These are phyloP conservation scores for Sclerotinia sclerotiorum DNA, from an alignment of 2,329 filamentous ascomycete genomes.

Conservation along the genomic window DNA sequence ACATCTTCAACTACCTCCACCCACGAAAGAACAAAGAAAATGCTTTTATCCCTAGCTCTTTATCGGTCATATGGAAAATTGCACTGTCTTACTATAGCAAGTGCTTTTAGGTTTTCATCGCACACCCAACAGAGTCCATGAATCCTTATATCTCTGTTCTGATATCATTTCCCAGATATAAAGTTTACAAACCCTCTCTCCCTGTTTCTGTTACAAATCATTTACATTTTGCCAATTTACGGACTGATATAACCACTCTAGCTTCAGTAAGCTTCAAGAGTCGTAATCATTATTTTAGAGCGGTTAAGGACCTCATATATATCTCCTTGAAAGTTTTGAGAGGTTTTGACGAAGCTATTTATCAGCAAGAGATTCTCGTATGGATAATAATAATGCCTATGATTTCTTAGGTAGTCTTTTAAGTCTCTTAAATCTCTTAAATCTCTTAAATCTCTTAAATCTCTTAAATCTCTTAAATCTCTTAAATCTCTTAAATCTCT, in stretches of 20 bases:
- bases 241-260: neutral
- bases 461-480: too few relatives aligned
- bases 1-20: neutral
- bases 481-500: too few relatives aligned
- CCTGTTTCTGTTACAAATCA: neutral
- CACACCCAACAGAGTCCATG: neutral
- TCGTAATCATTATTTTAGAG: neutral
- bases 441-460: too few relatives aligned
- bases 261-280: neutral
- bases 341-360: neutral
- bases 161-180: neutral
- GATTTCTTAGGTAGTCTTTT: neutral
- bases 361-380: neutral
- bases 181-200: neutral
- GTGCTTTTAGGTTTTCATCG: neutral
- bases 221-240: neutral
- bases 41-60: neutral
- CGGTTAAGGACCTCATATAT: neutral
- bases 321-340: neutral
- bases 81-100: neutral
- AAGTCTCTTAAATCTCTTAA: too few relatives aligned
- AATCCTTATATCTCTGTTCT: neutral
- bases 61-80: too few relatives aligned
- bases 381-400: neutral
- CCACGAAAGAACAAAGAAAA: neutral